Conservation (phyloP, 176 grass and related monocot species). For the Triticum urartu region DNA sequence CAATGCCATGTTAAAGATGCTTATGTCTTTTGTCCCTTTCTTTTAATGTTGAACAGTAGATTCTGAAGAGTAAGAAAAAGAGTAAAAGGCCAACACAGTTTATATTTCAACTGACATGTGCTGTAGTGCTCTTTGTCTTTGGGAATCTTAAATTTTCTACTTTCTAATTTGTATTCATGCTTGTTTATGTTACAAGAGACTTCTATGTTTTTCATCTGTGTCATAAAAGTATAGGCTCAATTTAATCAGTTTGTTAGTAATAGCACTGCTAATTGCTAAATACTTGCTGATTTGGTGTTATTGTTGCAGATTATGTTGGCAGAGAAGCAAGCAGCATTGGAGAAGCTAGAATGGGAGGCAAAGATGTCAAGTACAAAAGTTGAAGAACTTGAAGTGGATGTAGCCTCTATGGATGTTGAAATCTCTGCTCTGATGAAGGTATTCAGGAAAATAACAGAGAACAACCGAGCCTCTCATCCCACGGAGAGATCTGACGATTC, state of each 20-base stretch:
- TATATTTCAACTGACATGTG: not conserved
- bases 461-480: slow-evolving; percentile 28
- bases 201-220: not conserved
- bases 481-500: slow-evolving; percentile 26
- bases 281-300: not conserved
- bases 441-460: slow-evolving; percentile 70
- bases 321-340: slow-evolving; percentile 86
- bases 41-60: not conserved
- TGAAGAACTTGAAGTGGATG: slow-evolving; percentile 80
- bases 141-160: not conserved
- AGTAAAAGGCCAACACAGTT: not conserved
- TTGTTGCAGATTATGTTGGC: slow-evolving; percentile 73
- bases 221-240: not conserved
- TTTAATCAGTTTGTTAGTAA: not conserved
- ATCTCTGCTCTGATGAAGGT: slow-evolving; percentile 77
- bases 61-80: not conserved
- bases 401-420: slow-evolving; percentile 77
- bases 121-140: not conserved
- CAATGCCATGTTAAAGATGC: not conserved
- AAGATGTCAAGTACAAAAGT: slow-evolving; percentile 72
- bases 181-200: not conserved
- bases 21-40: not conserved
- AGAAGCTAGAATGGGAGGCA: slow-evolving; percentile 91
- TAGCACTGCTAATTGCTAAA: not conserved
- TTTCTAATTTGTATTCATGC: not conserved